A percentile compares a stretch with the other conserved stretches of the same genome.
Conservation (phyloP, 78 protist genomes). For the Polysphondylium violaceum region DNA sequence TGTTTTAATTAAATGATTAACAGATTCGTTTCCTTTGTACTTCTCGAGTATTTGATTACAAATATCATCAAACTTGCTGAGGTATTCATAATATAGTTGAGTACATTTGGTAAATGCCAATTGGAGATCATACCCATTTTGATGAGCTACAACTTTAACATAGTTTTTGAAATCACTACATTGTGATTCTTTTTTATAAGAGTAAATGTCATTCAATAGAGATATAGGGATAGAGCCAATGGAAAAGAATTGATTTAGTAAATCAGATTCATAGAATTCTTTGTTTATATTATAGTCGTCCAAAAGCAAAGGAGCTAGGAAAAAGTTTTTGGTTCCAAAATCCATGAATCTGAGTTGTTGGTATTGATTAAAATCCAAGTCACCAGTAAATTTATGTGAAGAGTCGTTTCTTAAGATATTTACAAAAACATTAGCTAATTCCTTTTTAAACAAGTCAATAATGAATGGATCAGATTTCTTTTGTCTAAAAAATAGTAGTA, state of each 20-base stretch:
- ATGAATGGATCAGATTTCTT: neutral
- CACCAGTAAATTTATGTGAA: neutral
- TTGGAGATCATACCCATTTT: neutral
- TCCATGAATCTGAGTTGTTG: neutral
- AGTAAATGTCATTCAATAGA: neutral
- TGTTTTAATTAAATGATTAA: neutral
- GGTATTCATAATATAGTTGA: neutral
- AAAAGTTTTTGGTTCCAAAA: neutral
- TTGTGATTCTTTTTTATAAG: neutral
- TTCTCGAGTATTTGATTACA: neutral
- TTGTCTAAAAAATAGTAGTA: neutral
- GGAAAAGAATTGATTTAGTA: neutral
- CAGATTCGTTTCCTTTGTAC: neutral
- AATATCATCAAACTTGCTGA: neutral
- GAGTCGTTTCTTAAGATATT: neutral
- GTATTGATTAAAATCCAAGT: neutral
- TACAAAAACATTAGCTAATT: neutral
- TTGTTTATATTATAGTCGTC: neutral
- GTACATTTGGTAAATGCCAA: neutral
- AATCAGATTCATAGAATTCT: neutral
- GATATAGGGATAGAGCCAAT: neutral
- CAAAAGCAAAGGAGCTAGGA: neutral
- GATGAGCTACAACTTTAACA: neutral
- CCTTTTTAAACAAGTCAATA: neutral
- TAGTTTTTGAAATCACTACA: neutral